A percentile compares a stretch with the other conserved stretches of the same genome.
Conservation (phyloP, 1,284 basidiomycete species). For the Schizopora paradoxa region DNA sequence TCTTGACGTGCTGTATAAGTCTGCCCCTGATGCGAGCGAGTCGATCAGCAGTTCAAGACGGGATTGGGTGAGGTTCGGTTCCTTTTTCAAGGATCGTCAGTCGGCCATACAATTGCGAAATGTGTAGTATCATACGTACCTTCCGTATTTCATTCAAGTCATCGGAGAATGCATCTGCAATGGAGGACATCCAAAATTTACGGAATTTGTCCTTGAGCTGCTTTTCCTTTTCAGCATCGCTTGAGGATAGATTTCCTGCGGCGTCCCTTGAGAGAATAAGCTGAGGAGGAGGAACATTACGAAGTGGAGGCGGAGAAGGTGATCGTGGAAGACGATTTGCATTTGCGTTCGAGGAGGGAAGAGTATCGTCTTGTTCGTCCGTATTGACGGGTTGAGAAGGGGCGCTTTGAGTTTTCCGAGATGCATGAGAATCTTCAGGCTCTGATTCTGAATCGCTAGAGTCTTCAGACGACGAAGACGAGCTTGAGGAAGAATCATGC, state of each 20-base stretch:
- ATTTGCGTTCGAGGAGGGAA: constrained; percentile 8
- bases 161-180: constrained; percentile 73
- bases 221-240: constrained; percentile 40
- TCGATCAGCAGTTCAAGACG: constrained; percentile 68
- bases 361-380: constrained; percentile 17
- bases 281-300: constrained; percentile 42
- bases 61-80: constrained; percentile 62
- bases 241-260: constrained; percentile 21
- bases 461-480: constrained; percentile 15
- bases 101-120: not conserved
- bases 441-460: constrained; percentile 11
- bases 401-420: constrained; percentile 9
- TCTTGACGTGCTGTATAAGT: constrained; percentile 50
- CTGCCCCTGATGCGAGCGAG: constrained; percentile 69
- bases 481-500: constrained; percentile 18
- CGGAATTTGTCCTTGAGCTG: constrained; percentile 58
- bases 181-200: constrained; percentile 75
- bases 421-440: constrained; percentile 23
- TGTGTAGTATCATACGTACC: constrained; percentile 32
- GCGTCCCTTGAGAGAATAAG: no score
- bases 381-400: constrained; percentile 8
- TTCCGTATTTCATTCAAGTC: constrained; percentile 75
- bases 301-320: constrained; percentile 51
- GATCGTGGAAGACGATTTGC: constrained; percentile 33
- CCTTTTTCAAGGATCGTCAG: constrained; percentile 36